These are phyloP conservation scores for Aspergillus asperescens DNA, from an alignment of 495 filamentous ascomycete genomes.

Conservation along the genomic window DNA sequence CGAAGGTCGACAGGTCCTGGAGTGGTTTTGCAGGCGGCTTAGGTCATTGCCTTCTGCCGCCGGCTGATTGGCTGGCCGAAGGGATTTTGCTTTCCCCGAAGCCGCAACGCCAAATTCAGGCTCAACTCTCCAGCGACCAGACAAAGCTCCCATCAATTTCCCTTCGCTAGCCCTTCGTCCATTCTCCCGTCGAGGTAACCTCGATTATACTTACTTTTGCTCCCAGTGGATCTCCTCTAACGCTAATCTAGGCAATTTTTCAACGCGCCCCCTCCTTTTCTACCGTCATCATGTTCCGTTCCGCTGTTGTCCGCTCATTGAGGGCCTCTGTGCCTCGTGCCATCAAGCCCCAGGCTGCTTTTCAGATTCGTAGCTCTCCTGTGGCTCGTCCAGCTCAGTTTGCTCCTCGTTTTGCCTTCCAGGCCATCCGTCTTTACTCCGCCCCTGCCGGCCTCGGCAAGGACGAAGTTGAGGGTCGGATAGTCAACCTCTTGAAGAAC, in stretches of 20 bases:
- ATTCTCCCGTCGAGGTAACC: conserved; percentile 9
- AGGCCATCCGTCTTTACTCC: conserved; percentile 76
- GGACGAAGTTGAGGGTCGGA: conserved; percentile 84
- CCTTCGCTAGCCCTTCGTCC: conserved; percentile 15
- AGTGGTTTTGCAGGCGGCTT: conserved; percentile 32
- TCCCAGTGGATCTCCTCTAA: not conserved
- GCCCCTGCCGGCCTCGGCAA: conserved; percentile 69
- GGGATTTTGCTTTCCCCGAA: conserved; percentile 37
- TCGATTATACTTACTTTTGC: not conserved
- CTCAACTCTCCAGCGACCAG: conserved; percentile 1
- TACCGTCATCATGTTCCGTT: conserved; percentile 71
- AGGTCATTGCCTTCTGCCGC: conserved; percentile 45
- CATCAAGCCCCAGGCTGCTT: conserved; percentile 49
- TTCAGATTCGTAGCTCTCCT: conserved; percentile 53
- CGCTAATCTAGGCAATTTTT: not conserved
- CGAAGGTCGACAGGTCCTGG: conserved; percentile 23
- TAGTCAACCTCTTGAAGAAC: conserved; percentile 83
- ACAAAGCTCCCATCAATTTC: conserved; percentile 13
- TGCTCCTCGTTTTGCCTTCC: conserved; percentile 47
- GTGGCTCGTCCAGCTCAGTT: conserved; percentile 44
- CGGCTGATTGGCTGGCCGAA: conserved; percentile 42
- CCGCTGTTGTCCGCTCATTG: conserved; percentile 64
- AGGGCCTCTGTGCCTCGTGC: conserved; percentile 55
- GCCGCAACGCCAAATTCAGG: conserved; percentile 21
- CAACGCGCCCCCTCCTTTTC: conserved; percentile 16